Base-by-base conservation (phyloP, 2,329 filamentous ascomycete genomes). In the Aspergillus proliferans region DNA sequence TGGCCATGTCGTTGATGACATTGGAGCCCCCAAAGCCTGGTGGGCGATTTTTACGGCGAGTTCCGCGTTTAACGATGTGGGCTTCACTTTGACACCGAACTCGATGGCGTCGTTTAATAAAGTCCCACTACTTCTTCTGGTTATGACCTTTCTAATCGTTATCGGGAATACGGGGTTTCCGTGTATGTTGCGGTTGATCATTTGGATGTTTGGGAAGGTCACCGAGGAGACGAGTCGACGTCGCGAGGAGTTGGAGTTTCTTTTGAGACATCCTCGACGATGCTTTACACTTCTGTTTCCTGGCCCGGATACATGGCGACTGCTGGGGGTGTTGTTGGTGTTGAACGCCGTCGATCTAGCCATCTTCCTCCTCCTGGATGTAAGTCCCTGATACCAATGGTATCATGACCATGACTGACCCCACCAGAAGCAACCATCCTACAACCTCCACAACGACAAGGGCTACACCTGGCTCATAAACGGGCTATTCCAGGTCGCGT, bases 261-360 rank as follows among this genome's bases (percentile, higher is more conserved):
- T 97, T 19, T 80, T 97, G 1, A 90, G 96, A 60, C 92, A 96
- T 59, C 92, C 92, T 1, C 85, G 92, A 63, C 86, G 93, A 43
- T 97, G 93, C 70, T 98, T 96, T 63, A 97, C 92, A 0, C 75
- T 96, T 10, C 75, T 97, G 0, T 97, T 97, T 58, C 92, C 92
- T 0, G 83, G 86, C 0, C 82, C 81, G 36, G 88, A 90, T 4
- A 96, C 88, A 0, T 96, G 91, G 92, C 93, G 88, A 87, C 76
- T 97, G 0, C 92, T 95, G 61, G 85, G 81, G 71, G 85, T 95
- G 19, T 76, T 97, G 9, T 75, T 94, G 5, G 64, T 84, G 4
- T 77, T 97, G 47, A 97, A 96, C 63, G 82, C 78, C 6, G 70
- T 93, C 26, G 92, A 97, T 67, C 64, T 96, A 52, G 74, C 95